Base-by-base conservation (phyloP, 228 moss, liverwort and hornwort species). In the Sphagnum magellanicum region DNA sequence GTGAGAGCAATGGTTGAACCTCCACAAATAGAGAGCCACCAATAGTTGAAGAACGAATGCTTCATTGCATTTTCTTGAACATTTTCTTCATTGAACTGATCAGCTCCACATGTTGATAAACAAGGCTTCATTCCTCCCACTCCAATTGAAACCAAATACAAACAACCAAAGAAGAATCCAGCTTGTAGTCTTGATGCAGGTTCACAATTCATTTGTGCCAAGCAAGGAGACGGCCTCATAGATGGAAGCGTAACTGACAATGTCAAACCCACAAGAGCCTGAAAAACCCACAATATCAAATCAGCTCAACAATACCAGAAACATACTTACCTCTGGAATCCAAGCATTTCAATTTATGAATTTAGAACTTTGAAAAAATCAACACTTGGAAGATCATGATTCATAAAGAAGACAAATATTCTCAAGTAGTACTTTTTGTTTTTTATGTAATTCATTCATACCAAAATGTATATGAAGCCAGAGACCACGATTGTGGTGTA, bases 21-120 rank as follows among this genome's bases (percentile, higher is more conserved):
- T 4, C 79, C 59, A 11, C 76, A 75, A 48, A 83, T 63, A 4
- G 86, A 68, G 16, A 83, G 77, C 10, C 77, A 83, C 70, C 79
- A 81, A 72, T 83, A 83, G 64, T 88, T 88, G 75, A 86, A 91
- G 66, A 74, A 91, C 5, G 79, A 81, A 62, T 81, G 83, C 74
- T 85, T 86, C 78, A 81, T 77, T 63, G 0, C 69, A 67, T 75
- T 80, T 71, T 86, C 91, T 0, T 65, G 61, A 1, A 77, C 74
- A 57, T 88, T 81, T 0, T 78, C 76, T 53, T 91, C 88, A 60
- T 88, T 77, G 61, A 77, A 77, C 57, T 81, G 74, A 58, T 74
- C 68, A 32, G 77, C 81, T 1, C 77, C 77, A 72, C 88, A 78
- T 16, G 85, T 74, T 6, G 83, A 78, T 6, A 88, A 52, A 6